These are phyloP conservation scores for Glaciozyma antarctica DNA, from an alignment of 768 basidiomycete species.

Conservation along the genomic window DNA sequence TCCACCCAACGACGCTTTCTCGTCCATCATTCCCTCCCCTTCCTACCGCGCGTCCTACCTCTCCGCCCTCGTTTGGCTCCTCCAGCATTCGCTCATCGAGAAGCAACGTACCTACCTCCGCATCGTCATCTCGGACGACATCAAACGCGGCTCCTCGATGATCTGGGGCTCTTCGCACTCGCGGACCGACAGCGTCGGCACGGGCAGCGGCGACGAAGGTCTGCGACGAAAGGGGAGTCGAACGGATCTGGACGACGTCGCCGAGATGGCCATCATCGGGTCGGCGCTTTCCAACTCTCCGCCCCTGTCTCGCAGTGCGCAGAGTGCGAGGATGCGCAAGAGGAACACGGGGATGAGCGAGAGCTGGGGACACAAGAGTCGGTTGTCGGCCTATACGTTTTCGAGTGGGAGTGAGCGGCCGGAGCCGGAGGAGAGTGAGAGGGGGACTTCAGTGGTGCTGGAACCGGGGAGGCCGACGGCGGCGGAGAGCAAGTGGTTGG, in stretches of 20 bases:
- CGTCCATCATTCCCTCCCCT: conserved; percentile 55
- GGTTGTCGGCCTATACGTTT: conserved; percentile 35
- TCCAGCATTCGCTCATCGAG: conserved; percentile 73
- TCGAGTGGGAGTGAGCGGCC: conserved; percentile 45
- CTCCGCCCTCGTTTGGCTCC: conserved; percentile 81
- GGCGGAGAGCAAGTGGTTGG: conserved; percentile 68
- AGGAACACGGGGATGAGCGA: conserved; percentile 32
- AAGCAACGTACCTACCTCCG: conserved; percentile 78
- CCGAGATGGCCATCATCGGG: conserved; percentile 16
- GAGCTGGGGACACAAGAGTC: conserved; percentile 14
- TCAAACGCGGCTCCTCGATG: conserved; percentile 44
- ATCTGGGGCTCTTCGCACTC: conserved; percentile 4
- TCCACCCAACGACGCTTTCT: conserved; percentile 62
- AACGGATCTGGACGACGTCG: conserved; percentile 9
- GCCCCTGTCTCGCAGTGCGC: conserved; percentile 12
- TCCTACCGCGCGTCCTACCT: conserved; percentile 62
- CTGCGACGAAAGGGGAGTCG: background rate
- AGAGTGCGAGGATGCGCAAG: conserved; percentile 8
- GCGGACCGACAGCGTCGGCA: background rate
- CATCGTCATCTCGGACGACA: conserved; percentile 62
- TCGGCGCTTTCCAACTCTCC: conserved; percentile 2
- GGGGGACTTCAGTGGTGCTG: conserved; percentile 54
- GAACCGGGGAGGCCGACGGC: conserved; percentile 75
- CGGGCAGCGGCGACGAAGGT: background rate
- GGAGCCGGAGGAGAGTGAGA: conserved; percentile 18